A percentile compares a stretch with the other conserved stretches of the same genome.
Conservation (phyloP, 768 basidiomycete genomes). For the Dioszegia hungarica region DNA sequence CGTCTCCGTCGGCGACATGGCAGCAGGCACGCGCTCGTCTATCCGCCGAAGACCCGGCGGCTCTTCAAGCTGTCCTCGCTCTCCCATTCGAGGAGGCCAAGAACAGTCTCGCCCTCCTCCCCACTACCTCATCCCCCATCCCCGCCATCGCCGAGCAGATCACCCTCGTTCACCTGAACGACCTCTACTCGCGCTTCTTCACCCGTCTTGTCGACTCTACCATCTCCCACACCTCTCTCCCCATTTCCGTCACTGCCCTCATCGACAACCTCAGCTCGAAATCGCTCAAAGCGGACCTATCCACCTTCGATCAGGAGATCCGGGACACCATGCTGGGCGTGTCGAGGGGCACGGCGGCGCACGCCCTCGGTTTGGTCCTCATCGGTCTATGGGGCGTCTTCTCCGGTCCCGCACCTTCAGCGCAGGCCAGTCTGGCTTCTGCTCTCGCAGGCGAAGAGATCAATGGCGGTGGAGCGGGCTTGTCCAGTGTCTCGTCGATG, state of each 20-base stretch:
- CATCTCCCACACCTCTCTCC: slow-evolving; percentile 5
- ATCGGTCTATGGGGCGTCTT: slow-evolving; percentile 46
- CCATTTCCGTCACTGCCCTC: slow-evolving; percentile 19
- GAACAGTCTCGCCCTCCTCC: slow-evolving; percentile 13
- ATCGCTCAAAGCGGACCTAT: slow-evolving; percentile 15
- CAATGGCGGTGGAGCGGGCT: slow-evolving; percentile 16
- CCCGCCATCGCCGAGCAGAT: slow-evolving; percentile 44
- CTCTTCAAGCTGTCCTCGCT: slow-evolving; percentile 27
- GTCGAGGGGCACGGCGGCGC: slow-evolving; percentile 33
- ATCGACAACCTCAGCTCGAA: slow-evolving; percentile 22
- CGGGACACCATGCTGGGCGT: slow-evolving; percentile 25
- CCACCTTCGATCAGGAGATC: slow-evolving; percentile 40
- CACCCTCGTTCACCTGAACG: slow-evolving; percentile 39
- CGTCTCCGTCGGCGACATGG: slow-evolving; percentile 28
- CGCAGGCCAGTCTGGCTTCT: slow-evolving; percentile 38
- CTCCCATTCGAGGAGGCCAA: slow-evolving; percentile 31
- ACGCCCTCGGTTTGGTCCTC: slow-evolving; percentile 44
- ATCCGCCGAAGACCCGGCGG: slow-evolving; percentile 1
- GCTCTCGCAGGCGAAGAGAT: slow-evolving; percentile 41
- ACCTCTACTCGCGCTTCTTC: slow-evolving; percentile 39
- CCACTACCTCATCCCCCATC: slow-evolving; percentile 29
- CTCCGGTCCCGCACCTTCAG: slow-evolving; percentile 24
- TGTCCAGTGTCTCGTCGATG: slow-evolving; percentile 37
- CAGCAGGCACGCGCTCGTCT: slow-evolving; percentile 22
- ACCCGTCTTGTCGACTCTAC: slow-evolving; percentile 39